Evolutionary conservation across 441 rosid genomes (phyloP), one percentile per base, ranked within the genome.

Genomic region (Kokia cookei): DNA sequence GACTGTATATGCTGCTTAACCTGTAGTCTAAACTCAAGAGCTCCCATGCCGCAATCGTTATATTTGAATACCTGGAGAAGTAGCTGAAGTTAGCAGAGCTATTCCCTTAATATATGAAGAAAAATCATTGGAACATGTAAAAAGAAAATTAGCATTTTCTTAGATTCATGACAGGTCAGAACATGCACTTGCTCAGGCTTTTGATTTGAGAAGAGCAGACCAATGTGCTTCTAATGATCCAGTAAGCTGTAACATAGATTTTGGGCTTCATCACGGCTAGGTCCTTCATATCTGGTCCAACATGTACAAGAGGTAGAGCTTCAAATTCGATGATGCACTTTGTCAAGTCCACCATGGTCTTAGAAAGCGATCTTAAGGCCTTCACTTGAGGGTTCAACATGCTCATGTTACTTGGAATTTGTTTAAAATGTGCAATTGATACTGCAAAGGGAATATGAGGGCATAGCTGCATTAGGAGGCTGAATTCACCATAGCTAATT

Each of bases 141-240:
- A 48, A n/a, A 67, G 53, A 51, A 67, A 11, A 61, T 15, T 54
- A 61, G 45, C 35, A 57, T 54, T 54, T 66, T 45, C 62, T 59
- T 47, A 72, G 72, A n/a, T 68, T 64, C 72, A 48, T 73, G 73
- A 75, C 81, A 74, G 82, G 87, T 83, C 82, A 78, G 83, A 82
- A 84, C 87, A 78, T 89, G 86, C 85, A 90, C 96, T 85, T 87
- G 82, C 84, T 86, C 85, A 65, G 80, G 75, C 86, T 82, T 6
- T 77, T 51, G 69, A 94, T 77, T 47, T 85, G 90, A 61, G 88
- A 83, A 71, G 80, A 81, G 84, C 97, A 89, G 17, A 84, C 79
- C 78, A 91, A 29, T 57, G 84, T 72, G 79, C 92, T 83, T 86
- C 89, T 87, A 70, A 81, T 72, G 35, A 90, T 85, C 90, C 90